Conservation (phyloP, 805 yeast genomes). For the Wickerhamomyces alni region DNA sequence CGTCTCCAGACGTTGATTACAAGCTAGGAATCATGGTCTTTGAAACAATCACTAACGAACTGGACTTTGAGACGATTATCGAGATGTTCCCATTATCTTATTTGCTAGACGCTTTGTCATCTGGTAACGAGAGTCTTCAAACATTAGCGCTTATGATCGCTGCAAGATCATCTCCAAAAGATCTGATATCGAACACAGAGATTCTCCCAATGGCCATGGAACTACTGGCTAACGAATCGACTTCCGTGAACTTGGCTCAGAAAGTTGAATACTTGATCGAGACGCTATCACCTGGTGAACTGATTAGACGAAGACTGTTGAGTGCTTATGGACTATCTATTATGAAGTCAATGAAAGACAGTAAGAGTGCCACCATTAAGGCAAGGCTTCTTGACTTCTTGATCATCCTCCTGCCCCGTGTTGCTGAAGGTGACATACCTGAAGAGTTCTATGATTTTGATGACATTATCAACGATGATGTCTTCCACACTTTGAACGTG, state of each 20-base stretch:
- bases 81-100: constrained; percentile 10
- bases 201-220: constrained; percentile 11
- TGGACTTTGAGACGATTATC: constrained; percentile 15
- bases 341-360: constrained; percentile 6
- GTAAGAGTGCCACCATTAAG: constrained; percentile 2
- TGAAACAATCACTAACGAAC: constrained; percentile 7
- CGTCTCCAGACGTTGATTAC: constrained; percentile 9
- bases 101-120: constrained; percentile 16
- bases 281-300: constrained; percentile 10
- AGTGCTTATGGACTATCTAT: constrained; percentile 6
- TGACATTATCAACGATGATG: constrained; percentile 9
- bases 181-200: constrained; percentile 19
- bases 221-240: constrained; percentile 1
- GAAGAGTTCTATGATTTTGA: constrained; percentile 7
- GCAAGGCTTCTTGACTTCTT: constrained; percentile 13
- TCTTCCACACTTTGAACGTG: constrained; percentile 9
- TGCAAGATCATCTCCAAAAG: constrained; percentile 18
- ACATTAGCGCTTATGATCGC: constrained; percentile 16
- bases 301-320: constrained; percentile 17
- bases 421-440: constrained; percentile 13
- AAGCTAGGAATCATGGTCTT: constrained; percentile 11
- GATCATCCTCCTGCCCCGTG: constrained; percentile 8
- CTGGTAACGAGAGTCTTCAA: constrained; percentile 14
- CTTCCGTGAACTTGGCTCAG: constrained; percentile 11
- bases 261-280: constrained; percentile 15